These are phyloP conservation scores for Zymoseptoria tritici DNA, from an alignment of 2,329 filamentous ascomycete genomes.

Conservation along the genomic window DNA sequence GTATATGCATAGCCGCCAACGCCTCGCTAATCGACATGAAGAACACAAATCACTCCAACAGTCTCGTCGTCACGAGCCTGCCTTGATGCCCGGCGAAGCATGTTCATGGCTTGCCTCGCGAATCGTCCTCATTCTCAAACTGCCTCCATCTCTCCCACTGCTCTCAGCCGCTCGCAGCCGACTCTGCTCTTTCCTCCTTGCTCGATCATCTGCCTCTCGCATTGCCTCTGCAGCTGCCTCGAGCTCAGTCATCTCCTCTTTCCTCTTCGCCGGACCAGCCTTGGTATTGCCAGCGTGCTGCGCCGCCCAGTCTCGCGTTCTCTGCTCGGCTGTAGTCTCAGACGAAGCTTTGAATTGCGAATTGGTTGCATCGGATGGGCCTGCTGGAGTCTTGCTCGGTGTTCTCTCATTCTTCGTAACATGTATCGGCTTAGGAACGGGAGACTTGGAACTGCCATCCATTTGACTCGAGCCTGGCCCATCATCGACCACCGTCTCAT, in stretches of 20 bases:
- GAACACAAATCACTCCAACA: not conserved
- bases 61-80: constrained; percentile 3
- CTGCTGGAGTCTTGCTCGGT: constrained; percentile 1
- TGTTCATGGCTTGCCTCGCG: constrained; percentile 5
- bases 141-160: not conserved
- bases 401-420: constrained; percentile 9
- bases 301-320: constrained; percentile 29
- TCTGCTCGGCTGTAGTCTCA: constrained; percentile 28
- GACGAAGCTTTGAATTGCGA: constrained; percentile 3
- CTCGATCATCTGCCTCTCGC: constrained; percentile 27
- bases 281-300: constrained; percentile 17
- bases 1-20: constrained; percentile 2
- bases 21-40: constrained; percentile 5
- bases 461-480: constrained; percentile 3
- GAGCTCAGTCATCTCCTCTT: constrained; percentile 26
- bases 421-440: constrained; percentile 3
- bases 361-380: constrained; percentile 2
- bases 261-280: constrained; percentile 13
- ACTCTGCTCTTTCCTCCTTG: constrained; percentile 17
- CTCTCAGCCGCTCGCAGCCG: constrained; percentile 3
- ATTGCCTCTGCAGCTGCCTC: constrained; percentile 29
- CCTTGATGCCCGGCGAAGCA: constrained; percentile 1
- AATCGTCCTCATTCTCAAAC: constrained; percentile 4
- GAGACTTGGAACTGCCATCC: constrained; percentile 11
- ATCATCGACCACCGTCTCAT: constrained; percentile 40